These are phyloP conservation scores for Gossypium rotundifolium DNA, from an alignment of 345 rosid species.

Conservation along the genomic window DNA sequence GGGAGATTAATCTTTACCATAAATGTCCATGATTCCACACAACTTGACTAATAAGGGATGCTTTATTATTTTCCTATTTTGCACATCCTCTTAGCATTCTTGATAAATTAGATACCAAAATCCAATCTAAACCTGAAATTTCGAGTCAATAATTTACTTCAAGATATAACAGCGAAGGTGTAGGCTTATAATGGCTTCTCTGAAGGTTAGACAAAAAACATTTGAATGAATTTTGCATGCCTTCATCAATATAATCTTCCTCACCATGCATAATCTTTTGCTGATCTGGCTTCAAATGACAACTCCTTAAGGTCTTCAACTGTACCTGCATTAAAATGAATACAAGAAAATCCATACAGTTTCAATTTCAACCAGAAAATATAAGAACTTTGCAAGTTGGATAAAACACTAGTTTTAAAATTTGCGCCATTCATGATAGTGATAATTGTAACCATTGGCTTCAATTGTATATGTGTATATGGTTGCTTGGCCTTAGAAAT, in stretches of 20 bases:
- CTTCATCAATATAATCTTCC: slow-evolving; percentile 15
- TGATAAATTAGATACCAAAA: not conserved
- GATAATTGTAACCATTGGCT: not conserved
- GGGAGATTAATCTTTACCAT: not conserved
- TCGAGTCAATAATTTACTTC: not conserved
- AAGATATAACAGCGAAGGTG: not conserved
- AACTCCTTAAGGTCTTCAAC: slow-evolving; percentile 47
- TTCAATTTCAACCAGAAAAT: slow-evolving; percentile 3
- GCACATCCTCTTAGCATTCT: not conserved
- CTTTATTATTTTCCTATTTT: not conserved
- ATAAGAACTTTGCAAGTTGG: slow-evolving; percentile 1
- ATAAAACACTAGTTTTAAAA: not conserved
- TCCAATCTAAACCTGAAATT: not conserved
- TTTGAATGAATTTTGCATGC: not conserved
- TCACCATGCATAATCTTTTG: slow-evolving; percentile 73
- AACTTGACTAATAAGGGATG: not conserved
- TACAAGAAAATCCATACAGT: slow-evolving; percentile 6
- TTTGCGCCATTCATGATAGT: not conserved
- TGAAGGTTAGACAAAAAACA: not conserved
- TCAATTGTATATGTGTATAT: not conserved
- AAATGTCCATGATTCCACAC: not conserved
- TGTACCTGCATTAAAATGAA: slow-evolving; percentile 26
- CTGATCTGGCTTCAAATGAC: slow-evolving; percentile 72
- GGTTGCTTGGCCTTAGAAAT: not conserved
- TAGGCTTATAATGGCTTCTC: not conserved